Evolutionary conservation across 228 moss, liverwort and hornwort genomes (phyloP).

Genomic region (Sphagnum magellanicum): DNA sequence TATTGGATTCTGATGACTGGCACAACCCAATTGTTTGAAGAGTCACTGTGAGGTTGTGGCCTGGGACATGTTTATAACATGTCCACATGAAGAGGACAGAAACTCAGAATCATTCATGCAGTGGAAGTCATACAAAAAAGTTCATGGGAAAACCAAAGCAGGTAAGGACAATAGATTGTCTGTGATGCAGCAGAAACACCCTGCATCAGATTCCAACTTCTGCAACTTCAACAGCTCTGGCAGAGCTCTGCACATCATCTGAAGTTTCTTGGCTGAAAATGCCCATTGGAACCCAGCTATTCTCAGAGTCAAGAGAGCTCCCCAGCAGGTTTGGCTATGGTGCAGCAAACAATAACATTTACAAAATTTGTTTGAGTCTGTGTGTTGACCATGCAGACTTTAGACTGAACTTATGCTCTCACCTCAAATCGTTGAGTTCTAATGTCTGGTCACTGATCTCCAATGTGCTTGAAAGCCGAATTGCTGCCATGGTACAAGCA

Average conservation of each 20-base stretch:
- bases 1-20: no score
- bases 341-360: no score
- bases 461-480: slow-evolving; percentile 50
- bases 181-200: slow-evolving; percentile 46
- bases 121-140: no score
- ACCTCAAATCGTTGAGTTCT: slow-evolving; percentile 58
- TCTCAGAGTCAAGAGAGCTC: not conserved
- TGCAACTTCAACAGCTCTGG: slow-evolving; percentile 51
- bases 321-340: no score
- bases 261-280: slow-evolving; percentile 51
- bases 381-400: not conserved
- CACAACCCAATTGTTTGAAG: no score
- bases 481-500: slow-evolving; percentile 57
- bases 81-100: no score
- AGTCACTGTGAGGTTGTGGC: no score
- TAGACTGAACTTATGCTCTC: not conserved
- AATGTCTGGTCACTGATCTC: slow-evolving; percentile 62
- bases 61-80: no score
- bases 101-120: no score
- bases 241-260: slow-evolving; percentile 46
- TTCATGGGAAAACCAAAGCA: no score
- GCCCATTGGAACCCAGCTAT: not conserved
- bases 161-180: slow-evolving; percentile 27
- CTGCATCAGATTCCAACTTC: slow-evolving; percentile 50
- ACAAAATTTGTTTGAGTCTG: not conserved